Conservation (phyloP, 2,329 filamentous ascomycete genomes). For the Lecanicillium sp. region DNA sequence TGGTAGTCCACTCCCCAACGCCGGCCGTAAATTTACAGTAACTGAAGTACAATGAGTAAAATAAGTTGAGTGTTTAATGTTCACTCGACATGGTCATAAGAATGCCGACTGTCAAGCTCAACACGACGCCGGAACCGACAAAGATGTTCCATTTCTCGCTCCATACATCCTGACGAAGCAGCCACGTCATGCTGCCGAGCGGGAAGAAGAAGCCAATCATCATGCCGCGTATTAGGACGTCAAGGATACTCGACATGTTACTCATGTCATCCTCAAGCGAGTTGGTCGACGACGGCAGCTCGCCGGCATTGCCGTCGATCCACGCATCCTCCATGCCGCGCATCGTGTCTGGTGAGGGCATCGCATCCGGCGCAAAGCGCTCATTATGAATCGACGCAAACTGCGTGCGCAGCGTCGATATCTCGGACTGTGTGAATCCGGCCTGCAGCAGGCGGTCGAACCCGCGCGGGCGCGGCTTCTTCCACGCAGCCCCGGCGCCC, state of each 20-base stretch:
- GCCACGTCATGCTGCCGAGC: constrained; percentile 76
- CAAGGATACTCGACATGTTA: constrained; percentile 53
- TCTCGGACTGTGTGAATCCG: constrained; percentile 77
- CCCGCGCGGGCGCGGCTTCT: constrained; percentile 49
- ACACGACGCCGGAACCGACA: constrained; percentile 74
- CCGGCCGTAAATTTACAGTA: too few species aligned
- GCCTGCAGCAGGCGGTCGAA: constrained; percentile 81
- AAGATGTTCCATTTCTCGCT: constrained; percentile 78
- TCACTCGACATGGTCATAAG: constrained; percentile 45
- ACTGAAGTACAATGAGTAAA: neutral
- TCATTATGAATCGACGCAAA: constrained; percentile 80
- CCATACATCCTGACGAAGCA: constrained; percentile 81
- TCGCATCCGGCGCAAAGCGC: constrained; percentile 79
- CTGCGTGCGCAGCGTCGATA: constrained; percentile 78
- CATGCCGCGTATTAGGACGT: constrained; percentile 83
- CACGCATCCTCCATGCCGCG: constrained; percentile 80
- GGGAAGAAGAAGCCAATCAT: constrained; percentile 95
- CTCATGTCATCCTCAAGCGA: constrained; percentile 42
- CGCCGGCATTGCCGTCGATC: constrained; percentile 65
- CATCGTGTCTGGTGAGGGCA: constrained; percentile 73
- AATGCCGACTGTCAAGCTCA: constrained; percentile 72
- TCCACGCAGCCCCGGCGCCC: constrained; percentile 21
- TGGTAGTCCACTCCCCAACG: too few species aligned
- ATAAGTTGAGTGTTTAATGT: constrained; percentile 5
- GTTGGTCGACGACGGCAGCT: constrained; percentile 31